Base-by-base conservation (phyloP, 805 yeast genomes). In the Candida stauntonica region DNA sequence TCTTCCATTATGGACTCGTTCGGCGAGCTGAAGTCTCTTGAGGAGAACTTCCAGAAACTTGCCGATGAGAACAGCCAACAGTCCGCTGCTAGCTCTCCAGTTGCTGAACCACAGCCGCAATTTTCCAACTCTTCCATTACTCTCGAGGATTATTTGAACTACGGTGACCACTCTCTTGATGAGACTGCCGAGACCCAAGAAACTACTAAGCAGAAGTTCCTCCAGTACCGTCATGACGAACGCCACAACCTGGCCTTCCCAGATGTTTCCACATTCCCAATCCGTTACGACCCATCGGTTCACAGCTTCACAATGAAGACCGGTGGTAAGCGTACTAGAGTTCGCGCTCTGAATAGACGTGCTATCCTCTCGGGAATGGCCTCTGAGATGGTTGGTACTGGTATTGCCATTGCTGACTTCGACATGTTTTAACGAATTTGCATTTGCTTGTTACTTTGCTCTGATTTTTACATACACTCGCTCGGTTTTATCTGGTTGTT, bases 311-410 rank as follows among this genome's bases (percentile, higher is more conserved):
- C 35, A 9, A 44, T 19, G 37, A 35, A 31, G 24, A 38, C 31
- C 19, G 39, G 36, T 13, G 26, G 15, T 4, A 23, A 13, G 9
- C 17, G 31, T 5, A 45, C 36, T 23, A 31, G 37, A 15, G 38
- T 54, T 13, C 51, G 55, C 36, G 58, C 58, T 8, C 38, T 54
- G 36, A 52, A 52, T 28, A 55, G 55, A 54, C 51, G 60, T 42
- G 58, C 60, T 5, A 51, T 55, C 21, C 30, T 48, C 24, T 42
- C 55, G 5, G 60, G 60, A 26, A 50, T 35, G 41, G 58, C 58
- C 6, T 46, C 52, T 32, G 57, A 55, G 31, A 55, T 55, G 60
- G 60, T 55, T 44, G 60, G 60, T 30, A 52, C 55, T 29, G 60
- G 57, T 34, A 41, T 55, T 34, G 34, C 48, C 12, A 32, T 47